Percentiles rank a stretch among this genome's conserved stretches.
Conservation (phyloP, 371 early-diverging fungal genomes). For the Batrachochytrium dendrobatidis region DNA sequence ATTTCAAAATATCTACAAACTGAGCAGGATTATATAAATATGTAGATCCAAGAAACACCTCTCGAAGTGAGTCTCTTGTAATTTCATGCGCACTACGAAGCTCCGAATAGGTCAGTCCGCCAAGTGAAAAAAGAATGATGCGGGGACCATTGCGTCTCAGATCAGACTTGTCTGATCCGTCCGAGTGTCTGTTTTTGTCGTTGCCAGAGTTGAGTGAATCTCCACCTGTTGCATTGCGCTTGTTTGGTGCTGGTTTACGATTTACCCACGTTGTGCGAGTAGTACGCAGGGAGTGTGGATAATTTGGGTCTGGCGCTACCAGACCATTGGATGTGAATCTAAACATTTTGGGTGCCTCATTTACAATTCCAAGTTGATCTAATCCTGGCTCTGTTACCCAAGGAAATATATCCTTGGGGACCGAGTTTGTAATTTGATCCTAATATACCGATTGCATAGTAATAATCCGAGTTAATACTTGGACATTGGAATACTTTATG, state of each 20-base stretch:
- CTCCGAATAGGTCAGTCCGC: constrained; percentile 90
- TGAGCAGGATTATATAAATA: constrained; percentile 69
- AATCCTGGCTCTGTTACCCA: constrained; percentile 30
- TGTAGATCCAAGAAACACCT: constrained; percentile 69
- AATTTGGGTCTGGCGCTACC: constrained; percentile 19
- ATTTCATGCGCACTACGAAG: constrained; percentile 81
- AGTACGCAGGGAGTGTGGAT: constrained; percentile 38
- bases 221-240: not conserved
- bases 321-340: constrained; percentile 13
- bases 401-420: constrained; percentile 31
- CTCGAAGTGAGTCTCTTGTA: constrained; percentile 56
- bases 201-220: not conserved
- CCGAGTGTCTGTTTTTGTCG: not conserved
- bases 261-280: constrained; percentile 40
- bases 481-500: not conserved
- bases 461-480: too few species aligned
- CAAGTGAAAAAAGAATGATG: constrained; percentile 79
- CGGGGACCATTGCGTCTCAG: constrained; percentile 41
- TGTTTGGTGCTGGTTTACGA: not conserved
- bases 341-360: constrained; percentile 4
- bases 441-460: constrained; percentile 7
- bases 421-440: constrained; percentile 32
- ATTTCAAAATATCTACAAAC: constrained; percentile 54
- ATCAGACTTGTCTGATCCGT: constrained; percentile 12
- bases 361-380: constrained; percentile 23